Conservation (phyloP, 2,329 filamentous ascomycete genomes). For the Aspergillus novofumigatus region DNA sequence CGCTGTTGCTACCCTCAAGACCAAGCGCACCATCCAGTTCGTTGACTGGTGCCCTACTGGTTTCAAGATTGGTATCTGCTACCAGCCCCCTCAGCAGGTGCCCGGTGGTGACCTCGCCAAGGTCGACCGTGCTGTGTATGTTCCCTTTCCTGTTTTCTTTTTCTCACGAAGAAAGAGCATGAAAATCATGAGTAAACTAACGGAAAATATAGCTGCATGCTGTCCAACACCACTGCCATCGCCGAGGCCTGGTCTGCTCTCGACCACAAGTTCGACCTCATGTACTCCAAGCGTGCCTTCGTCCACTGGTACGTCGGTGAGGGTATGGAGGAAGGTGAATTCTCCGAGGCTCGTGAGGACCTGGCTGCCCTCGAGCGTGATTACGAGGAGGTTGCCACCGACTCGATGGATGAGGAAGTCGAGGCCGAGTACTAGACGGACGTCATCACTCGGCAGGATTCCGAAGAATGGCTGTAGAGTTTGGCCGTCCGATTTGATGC, state of each 20-base stretch:
- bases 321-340: slow-evolving; percentile 99
- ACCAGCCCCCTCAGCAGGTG: slow-evolving; percentile 93
- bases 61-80: slow-evolving; percentile 99
- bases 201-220: slow-evolving; percentile 69
- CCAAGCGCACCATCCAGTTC: slow-evolving; percentile 98
- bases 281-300: slow-evolving; percentile 99
- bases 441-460: slow-evolving; percentile 18
- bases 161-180: background rate
- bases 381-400: slow-evolving; percentile 97
- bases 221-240: slow-evolving; percentile 90
- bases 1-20: slow-evolving; percentile 94
- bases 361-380: slow-evolving; percentile 95
- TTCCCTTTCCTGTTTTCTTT: slow-evolving; percentile 25
- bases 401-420: slow-evolving; percentile 85
- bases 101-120: slow-evolving; percentile 96
- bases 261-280: slow-evolving; percentile 98
- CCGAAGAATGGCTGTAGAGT: slow-evolving; percentile 3
- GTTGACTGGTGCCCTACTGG: slow-evolving; percentile 99
- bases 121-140: slow-evolving; percentile 96
- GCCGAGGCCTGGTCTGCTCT: slow-evolving; percentile 96
- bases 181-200: slow-evolving; percentile 1
- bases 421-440: slow-evolving; percentile 79
- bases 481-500: slow-evolving; percentile 4
- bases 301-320: slow-evolving; percentile 99
- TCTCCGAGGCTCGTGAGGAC: slow-evolving; percentile 98